Evolutionary conservation across 2,329 filamentous ascomycete species (phyloP).

Genomic region (Paecilomyces sp.): DNA sequence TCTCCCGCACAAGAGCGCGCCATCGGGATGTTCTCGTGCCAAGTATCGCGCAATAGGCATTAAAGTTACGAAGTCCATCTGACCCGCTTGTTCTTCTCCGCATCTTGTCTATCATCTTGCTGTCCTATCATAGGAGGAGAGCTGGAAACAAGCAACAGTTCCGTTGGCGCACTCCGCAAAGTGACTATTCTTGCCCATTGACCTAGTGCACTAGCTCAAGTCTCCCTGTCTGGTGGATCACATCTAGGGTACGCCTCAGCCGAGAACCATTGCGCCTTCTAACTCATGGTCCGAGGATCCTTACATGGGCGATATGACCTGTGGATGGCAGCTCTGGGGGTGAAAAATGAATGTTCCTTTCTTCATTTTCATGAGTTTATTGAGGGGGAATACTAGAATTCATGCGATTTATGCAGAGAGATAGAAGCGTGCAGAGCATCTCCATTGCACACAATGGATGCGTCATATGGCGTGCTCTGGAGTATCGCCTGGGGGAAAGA

Average conservation of each 20-base stretch:
- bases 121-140: neutral
- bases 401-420: neutral
- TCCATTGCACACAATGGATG: neutral
- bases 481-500: neutral
- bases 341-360: neutral
- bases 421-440: neutral
- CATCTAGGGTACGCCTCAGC: neutral
- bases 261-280: neutral
- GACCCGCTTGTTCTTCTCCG: neutral
- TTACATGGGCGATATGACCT: neutral
- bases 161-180: neutral
- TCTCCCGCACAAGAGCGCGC: neutral
- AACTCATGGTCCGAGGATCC: neutral
- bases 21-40: neutral
- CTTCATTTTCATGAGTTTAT: neutral
- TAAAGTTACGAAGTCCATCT: neutral
- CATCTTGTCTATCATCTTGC: neutral
- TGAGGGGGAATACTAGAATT: neutral
- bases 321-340: neutral
- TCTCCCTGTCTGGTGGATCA: neutral
- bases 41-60: neutral
- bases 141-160: neutral
- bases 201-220: neutral
- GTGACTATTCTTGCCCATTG: neutral
- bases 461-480: neutral